Evolutionary conservation across 139 green algal genomes (phyloP), one percentile per base, ranked within the genome.

Genomic region (Chlamydomonas sp.): DNA sequence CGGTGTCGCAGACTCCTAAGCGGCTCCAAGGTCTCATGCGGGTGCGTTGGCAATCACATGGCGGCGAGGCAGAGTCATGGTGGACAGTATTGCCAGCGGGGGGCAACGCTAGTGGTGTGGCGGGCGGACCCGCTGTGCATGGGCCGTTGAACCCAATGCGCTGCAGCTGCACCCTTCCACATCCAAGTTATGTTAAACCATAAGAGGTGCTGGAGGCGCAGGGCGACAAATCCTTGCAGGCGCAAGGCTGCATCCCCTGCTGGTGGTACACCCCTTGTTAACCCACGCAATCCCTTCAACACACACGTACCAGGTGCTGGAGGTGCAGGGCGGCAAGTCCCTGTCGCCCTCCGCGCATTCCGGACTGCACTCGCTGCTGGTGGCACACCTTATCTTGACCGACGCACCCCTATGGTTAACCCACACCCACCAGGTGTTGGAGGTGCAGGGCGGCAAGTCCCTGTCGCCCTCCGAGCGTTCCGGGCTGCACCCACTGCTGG

Each of bases 401-500:
- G 66, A 10, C n/a, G n/a, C 72, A 6, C 73, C n/a, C 31, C 2
- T 9, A 12, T 60, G 20, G 73, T n/a, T 61, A 15, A 4, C 73
- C 6, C 9, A 16, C 16, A 7, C 63, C 64, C 31, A 5, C 4
- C 90, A 95, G 93, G 94, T 96, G 16, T 86, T 98, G 10, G 77
- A 96, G 83, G 94, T 90, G 1, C 92, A 94, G 64, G 95, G 94
- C 1, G 90, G 94, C 16, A 69, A 63, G 0, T 68, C 93, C 3
- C 69, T 96, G 17, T 80, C 87, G 1, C 96, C 96, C 0, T 85
- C 88, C 2, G 90, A 97, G 63, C 91, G 95, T 0, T 58, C 61
- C 1, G 91, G 92, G 5, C 86, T 98, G 67, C 95, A 98, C 88
- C 96, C 96, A 9, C 85, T 97, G 58, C 75, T 97, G 10, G 91